Conservation (phyloP, 768 basidiomycete species). For the Boletus reticuloceps region DNA sequence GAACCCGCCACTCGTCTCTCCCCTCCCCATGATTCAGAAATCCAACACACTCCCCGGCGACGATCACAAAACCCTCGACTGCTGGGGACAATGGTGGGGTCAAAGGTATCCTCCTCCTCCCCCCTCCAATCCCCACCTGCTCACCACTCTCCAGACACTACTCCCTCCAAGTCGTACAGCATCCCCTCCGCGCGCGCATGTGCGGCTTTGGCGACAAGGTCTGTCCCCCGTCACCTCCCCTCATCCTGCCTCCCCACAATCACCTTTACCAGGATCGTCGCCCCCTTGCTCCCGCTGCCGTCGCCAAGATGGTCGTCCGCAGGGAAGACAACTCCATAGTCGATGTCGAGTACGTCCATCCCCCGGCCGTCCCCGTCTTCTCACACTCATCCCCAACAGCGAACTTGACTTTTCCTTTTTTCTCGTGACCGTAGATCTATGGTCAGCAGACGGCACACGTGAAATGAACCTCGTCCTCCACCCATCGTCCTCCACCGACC, state of each 20-base stretch:
- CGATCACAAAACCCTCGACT: constrained; percentile 36
- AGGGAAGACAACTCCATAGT: constrained; percentile 64
- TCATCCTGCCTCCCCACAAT: background rate
- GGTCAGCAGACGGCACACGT: constrained; percentile 77
- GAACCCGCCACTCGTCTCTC: too few species aligned
- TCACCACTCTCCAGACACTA: constrained; percentile 55
- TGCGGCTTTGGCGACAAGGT: constrained; percentile 98
- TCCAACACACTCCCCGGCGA: too few species aligned
- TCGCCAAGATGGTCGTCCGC: constrained; percentile 78
- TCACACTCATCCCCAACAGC: constrained; percentile 38
- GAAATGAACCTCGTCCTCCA: constrained; percentile 91
- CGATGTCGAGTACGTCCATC: constrained; percentile 66
- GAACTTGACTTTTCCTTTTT: constrained; percentile 88
- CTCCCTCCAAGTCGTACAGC: constrained; percentile 80
- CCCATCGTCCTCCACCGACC: constrained; percentile 69
- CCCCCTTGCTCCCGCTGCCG: constrained; percentile 87
- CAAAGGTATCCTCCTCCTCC: constrained; percentile 41
- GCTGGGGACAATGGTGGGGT: constrained; percentile 72
- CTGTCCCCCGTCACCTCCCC: constrained; percentile 14
- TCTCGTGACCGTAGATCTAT: constrained; percentile 88
- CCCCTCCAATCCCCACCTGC: background rate
- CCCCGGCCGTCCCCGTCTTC: background rate
- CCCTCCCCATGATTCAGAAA: too few species aligned
- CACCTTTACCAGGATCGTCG: constrained; percentile 68
- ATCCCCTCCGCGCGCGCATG: constrained; percentile 89